Evolutionary conservation across 2,329 filamentous ascomycete species (phyloP).

Genomic region (Dactylellina haptotyla): DNA sequence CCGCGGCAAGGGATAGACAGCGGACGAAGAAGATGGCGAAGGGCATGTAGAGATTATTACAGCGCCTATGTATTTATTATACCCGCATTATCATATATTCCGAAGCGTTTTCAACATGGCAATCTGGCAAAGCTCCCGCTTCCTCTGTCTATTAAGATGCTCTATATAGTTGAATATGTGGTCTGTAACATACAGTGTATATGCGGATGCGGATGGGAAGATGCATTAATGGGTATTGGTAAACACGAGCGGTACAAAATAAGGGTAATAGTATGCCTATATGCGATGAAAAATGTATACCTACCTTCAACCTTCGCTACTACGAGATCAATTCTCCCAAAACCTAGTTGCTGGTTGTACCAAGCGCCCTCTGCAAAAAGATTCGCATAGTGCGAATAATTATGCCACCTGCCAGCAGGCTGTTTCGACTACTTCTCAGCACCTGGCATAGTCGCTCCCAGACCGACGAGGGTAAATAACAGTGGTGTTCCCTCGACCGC

Average conservation of each 20-base stretch:
- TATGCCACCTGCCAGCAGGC: constrained; percentile 39
- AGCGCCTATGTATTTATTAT: too few relatives aligned
- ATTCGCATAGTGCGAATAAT: too few relatives aligned
- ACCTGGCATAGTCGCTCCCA: constrained; percentile 58
- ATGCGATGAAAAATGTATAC: constrained; percentile 2
- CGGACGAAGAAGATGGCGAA: constrained; percentile 47
- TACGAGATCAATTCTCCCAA: background rate
- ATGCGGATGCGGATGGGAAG: background rate
- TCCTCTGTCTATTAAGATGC: background rate
- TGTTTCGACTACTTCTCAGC: constrained; percentile 21
- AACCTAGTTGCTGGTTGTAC: too few relatives aligned
- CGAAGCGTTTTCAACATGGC: too few relatives aligned
- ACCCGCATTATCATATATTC: too few relatives aligned
- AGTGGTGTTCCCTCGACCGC: constrained; percentile 79
- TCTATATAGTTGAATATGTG: background rate
- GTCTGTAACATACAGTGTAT: background rate
- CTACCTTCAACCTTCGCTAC: background rate
- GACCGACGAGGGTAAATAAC: constrained; percentile 72
- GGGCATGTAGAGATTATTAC: constrained; percentile 8
- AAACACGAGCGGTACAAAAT: background rate
- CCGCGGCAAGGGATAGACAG: constrained; percentile 44
- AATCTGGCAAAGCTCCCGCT: background rate
- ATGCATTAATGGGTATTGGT: constrained; percentile 28
- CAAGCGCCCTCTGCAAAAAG: too few relatives aligned
- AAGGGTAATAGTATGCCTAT: background rate